Conservation (phyloP, 495 filamentous ascomycete species). For the Amphirosellinia nigrospora region DNA sequence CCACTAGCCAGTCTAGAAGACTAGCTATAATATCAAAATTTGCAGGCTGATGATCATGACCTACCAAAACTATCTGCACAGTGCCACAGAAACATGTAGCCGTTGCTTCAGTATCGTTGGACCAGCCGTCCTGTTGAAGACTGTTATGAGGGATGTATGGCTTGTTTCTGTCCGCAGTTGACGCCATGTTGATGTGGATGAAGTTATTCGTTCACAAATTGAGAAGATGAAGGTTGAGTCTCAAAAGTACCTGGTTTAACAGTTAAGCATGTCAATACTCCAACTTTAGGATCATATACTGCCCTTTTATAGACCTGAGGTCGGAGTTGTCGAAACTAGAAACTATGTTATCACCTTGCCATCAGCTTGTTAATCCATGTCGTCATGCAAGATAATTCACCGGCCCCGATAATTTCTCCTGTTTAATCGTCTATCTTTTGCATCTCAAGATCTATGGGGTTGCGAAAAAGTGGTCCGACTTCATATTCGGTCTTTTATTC, state of each 20-base stretch:
- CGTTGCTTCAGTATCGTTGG: constrained; percentile 51
- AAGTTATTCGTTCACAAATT: neutral
- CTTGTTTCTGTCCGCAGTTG: constrained; percentile 10
- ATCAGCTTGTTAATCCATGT: neutral
- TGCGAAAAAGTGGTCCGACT: neutral
- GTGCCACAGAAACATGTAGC: constrained; percentile 62
- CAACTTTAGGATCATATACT: neutral
- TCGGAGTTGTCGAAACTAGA: neutral
- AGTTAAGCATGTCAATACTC: neutral
- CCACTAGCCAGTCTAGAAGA: neutral
- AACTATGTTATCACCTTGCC: neutral
- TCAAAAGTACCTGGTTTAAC: neutral
- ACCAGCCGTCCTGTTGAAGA: constrained; percentile 22
- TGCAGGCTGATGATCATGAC: constrained; percentile 22
- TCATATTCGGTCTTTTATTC: neutral
- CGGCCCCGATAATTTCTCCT: neutral
- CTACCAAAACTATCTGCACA: constrained; percentile 59
- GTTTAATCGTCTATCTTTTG: neutral
- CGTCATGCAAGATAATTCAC: neutral
- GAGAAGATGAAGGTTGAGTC: neutral
- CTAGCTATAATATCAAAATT: neutral
- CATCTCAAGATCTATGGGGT: neutral
- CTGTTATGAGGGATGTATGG: constrained; percentile 18
- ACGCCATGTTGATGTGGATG: constrained; percentile 4
- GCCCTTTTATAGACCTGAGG: neutral